Evolutionary conservation across 2,329 filamentous ascomycete genomes (phyloP), one percentile per base, ranked within the genome.

Genomic region (Cercospora sp.): DNA sequence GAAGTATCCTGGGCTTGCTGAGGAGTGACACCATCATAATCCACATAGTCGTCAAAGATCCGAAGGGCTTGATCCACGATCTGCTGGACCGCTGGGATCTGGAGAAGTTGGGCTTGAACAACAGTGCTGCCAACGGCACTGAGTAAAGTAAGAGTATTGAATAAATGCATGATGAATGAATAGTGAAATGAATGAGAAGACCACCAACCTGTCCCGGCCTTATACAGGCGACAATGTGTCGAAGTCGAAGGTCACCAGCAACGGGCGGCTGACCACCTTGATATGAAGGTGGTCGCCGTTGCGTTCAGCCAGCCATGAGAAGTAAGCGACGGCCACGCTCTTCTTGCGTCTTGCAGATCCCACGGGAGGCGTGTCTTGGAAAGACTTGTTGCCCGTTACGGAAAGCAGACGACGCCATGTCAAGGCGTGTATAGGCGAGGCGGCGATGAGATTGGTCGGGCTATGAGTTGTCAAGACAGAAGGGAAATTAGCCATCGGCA

Each of bases 121-220:
- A 55, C 63, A 65, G 63, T 70, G 63, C 64, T 69, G 55, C 65
- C 67, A 58, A 70, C 57, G 60, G 70, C 70, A 64, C 59, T 63
- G 42, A 69, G 53, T 12, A 72, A 66, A 23, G 68, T 26, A 9
- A 68, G 18, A 20, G 65, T 59, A 57, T 65, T 64, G 36, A 68
- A 63, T 57, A 67, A 64, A 65, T 68, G 62, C 70, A 72, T 72
- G 45, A 45, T 42, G 58, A 67, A 53, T 33, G 39, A 60, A 36
- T 39, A 10, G 45, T 31, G 30, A 51, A 48, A 20, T n/a, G 33
- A 51, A 45, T 28, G 39, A 45, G 42, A 45, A 51, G 42, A 23
- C n/a, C 31, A 60, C 55, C 59, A 51, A 60, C 64, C 57, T 55
- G 42, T 18, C 16, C 36, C n/a, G n/a, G 39, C 64, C 64, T 65